phyloP scores from a whole-genome alignment of 2,329 filamentous ascomycete genomes.

The Phaeophleospora eucalypticola region DNA sequence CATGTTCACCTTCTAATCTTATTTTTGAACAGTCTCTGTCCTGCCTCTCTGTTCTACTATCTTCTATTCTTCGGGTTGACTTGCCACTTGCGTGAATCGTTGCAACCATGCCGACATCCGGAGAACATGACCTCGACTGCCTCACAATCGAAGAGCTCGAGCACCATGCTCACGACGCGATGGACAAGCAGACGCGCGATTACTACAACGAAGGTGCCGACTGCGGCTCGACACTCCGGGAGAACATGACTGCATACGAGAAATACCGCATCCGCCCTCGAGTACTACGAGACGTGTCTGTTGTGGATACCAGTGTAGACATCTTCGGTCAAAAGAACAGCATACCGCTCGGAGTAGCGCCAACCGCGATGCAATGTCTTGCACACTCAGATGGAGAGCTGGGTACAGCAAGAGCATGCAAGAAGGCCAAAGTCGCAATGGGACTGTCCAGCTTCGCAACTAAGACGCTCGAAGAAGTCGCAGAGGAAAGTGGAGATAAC shows the following conservation, averaged over 20 bases:
- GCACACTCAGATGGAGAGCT: constrained; percentile 52
- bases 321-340: constrained; percentile 45
- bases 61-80: background rate
- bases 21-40: too few species aligned
- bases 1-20: too few species aligned
- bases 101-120: constrained; percentile 7
- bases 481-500: constrained; percentile 38
- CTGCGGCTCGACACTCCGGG: constrained; percentile 36
- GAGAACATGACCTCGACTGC: constrained; percentile 37
- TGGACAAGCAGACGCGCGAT: constrained; percentile 39
- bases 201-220: constrained; percentile 40
- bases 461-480: constrained; percentile 50
- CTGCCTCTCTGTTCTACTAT: background rate
- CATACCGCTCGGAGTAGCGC: constrained; percentile 53
- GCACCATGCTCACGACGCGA: constrained; percentile 33
- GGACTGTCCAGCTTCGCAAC: constrained; percentile 49
- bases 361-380: constrained; percentile 51
- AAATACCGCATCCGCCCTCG: constrained; percentile 41
- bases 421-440: constrained; percentile 44
- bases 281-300: constrained; percentile 40
- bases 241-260: constrained; percentile 52
- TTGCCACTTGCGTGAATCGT: too few species aligned
- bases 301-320: constrained; percentile 39
- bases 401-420: constrained; percentile 48
- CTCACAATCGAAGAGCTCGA: constrained; percentile 42